A percentile compares a stretch with the other conserved stretches of the same genome.
These are phyloP conservation scores for Neoconidiobolus thromboides DNA, from an alignment of 371 early-diverging fungal species.

Conservation along the genomic window DNA sequence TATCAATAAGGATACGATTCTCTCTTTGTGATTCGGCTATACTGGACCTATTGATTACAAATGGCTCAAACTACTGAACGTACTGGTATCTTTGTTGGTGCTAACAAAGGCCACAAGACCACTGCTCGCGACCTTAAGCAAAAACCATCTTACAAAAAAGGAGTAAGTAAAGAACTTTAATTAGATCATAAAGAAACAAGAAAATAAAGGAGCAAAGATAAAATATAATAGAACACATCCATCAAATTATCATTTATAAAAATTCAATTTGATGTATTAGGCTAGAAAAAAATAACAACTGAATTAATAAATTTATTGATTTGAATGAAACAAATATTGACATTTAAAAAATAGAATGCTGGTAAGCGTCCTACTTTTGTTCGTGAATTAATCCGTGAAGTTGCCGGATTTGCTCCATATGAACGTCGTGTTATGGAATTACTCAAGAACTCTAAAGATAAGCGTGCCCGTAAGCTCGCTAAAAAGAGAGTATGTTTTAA, in stretches of 20 bases:
- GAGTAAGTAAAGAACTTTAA: constrained; percentile 38
- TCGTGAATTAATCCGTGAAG: constrained; percentile 88
- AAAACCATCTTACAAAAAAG: constrained; percentile 68
- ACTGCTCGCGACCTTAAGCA: constrained; percentile 56
- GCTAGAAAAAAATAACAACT: no score
- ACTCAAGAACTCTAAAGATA: constrained; percentile 98
- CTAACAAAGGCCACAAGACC: constrained; percentile 75
- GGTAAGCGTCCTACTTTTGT: constrained; percentile 80
- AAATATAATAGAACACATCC: constrained; percentile 6
- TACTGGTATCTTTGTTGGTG: constrained; percentile 55
- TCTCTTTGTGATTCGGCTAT: not conserved
- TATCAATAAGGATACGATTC: not conserved
- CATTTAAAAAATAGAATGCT: no score
- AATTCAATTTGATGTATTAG: constrained; percentile 12
- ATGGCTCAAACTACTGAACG: not conserved
- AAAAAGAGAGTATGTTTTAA: constrained; percentile 74
- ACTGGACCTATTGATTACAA: not conserved
- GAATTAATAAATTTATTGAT: no score
- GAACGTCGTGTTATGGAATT: constrained; percentile 98
- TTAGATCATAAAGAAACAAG: no score
- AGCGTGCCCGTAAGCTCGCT: constrained; percentile 97
- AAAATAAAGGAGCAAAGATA: no score
- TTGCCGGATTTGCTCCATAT: constrained; percentile 95
- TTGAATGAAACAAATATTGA: no score
- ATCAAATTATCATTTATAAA: constrained; percentile 17